Conservation (phyloP, 1,284 basidiomycete species). For the Ceratobasidium sp. region DNA sequence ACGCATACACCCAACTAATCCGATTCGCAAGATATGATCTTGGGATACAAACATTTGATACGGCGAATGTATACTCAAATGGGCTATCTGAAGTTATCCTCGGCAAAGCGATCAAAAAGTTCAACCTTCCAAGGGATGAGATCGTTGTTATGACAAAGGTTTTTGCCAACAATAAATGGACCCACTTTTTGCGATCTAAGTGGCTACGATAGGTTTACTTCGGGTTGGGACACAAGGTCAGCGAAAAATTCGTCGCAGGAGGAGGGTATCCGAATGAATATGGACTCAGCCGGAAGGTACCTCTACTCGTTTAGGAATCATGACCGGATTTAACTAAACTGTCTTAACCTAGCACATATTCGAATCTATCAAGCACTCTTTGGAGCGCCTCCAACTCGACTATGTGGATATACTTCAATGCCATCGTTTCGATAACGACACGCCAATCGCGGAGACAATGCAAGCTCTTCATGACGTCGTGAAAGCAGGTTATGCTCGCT, state of each 20-base stretch:
- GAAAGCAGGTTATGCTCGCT: constrained; percentile 52
- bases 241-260: constrained; percentile 35
- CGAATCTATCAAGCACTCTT: constrained; percentile 44
- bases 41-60: constrained; percentile 56
- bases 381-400: constrained; percentile 48
- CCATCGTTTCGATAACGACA: constrained; percentile 54
- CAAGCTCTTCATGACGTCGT: constrained; percentile 49
- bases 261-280: constrained; percentile 45
- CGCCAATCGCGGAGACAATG: constrained; percentile 51
- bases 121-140: constrained; percentile 53
- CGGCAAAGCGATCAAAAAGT: constrained; percentile 55
- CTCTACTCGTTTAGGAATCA: too few relatives aligned
- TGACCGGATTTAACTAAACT: too few relatives aligned
- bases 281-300: constrained; percentile 48
- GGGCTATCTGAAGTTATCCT: constrained; percentile 55
- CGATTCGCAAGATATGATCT: constrained; percentile 21
- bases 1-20: not conserved
- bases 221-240: not conserved
- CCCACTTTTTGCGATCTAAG: not conserved
- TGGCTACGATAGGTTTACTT: constrained; percentile 7
- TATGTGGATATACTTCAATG: constrained; percentile 52
- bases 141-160: constrained; percentile 55
- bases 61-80: constrained; percentile 52
- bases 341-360: constrained; percentile 47
- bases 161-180: constrained; percentile 48